These are phyloP conservation scores for Trapa bicornis DNA, from an alignment of 345 rosid species.

Conservation along the genomic window DNA sequence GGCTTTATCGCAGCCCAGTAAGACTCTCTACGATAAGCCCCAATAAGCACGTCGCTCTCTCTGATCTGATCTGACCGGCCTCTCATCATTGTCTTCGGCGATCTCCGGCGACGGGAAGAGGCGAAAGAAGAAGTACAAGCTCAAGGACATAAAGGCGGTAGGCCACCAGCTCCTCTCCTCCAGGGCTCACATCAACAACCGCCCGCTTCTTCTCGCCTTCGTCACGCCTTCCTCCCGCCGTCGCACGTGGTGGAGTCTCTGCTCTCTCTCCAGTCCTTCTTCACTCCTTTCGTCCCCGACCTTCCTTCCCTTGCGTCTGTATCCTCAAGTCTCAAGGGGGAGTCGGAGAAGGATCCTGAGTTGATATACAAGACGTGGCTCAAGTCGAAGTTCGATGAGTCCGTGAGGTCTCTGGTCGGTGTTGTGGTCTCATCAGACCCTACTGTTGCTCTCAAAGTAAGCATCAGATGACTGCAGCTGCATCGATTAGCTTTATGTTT, in stretches of 20 bases:
- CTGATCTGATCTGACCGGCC: background rate
- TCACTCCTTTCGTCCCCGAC: conserved; percentile 65
- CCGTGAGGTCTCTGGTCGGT: conserved; percentile 36
- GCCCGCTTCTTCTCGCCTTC: conserved; percentile 61
- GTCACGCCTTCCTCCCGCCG: conserved; percentile 55
- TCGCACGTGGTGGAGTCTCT: conserved; percentile 58
- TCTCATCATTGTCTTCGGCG: conserved; percentile 35
- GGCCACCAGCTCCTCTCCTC: conserved; percentile 75
- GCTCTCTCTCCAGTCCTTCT: conserved; percentile 87
- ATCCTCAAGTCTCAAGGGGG: conserved; percentile 11
- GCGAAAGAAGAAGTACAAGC: conserved; percentile 16
- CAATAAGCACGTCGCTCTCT: background rate
- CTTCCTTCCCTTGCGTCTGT: conserved; percentile 40
- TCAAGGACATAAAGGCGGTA: conserved; percentile 53
- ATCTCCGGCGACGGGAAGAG: conserved; percentile 23
- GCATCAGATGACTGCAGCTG: background rate
- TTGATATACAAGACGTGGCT: conserved; percentile 62
- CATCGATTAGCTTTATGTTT: background rate
- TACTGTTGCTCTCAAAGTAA: conserved; percentile 48
- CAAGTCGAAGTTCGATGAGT: conserved; percentile 65
- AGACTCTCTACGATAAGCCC: too few species aligned
- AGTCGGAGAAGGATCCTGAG: conserved; percentile 27
- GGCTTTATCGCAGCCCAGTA: too few species aligned
- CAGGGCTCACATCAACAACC: conserved; percentile 58
- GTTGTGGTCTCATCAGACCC: conserved; percentile 33